A percentile compares a stretch with the other conserved stretches of the same genome.
Conservation (phyloP, 2,329 filamentous ascomycete genomes). For the Colletotrichum aenigma region DNA sequence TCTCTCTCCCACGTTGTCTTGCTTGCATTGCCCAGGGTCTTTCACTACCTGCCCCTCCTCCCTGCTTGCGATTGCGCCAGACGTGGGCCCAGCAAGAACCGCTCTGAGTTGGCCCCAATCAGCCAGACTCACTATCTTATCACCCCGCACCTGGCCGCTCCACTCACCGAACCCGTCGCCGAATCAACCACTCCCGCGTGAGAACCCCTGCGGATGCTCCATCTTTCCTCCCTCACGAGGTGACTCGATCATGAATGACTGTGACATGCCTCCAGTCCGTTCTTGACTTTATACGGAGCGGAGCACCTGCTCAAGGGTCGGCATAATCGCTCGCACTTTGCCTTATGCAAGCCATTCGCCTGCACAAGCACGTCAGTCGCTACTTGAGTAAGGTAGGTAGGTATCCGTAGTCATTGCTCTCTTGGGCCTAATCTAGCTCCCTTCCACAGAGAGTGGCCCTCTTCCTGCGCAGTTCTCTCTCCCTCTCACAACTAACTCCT, state of each 20-base stretch:
- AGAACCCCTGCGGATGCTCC: neutral
- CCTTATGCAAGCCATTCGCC: neutral
- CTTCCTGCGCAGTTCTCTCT: neutral
- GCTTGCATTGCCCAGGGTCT: neutral
- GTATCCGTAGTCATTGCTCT: neutral
- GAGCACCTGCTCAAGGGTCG: neutral
- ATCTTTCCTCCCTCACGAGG: neutral
- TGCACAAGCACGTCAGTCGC: neutral
- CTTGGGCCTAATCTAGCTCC: neutral
- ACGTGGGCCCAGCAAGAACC: neutral
- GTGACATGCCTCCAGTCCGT: neutral
- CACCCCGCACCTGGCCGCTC: constrained; percentile 12
- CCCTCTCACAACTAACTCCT: neutral
- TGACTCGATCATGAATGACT: neutral
- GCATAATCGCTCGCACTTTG: neutral
- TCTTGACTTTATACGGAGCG: neutral
- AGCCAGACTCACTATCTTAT: constrained; percentile 15
- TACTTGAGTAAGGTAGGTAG: neutral
- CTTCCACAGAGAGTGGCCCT: neutral
- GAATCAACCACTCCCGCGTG: constrained; percentile 8
- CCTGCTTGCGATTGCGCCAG: neutral
- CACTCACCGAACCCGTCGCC: constrained; percentile 8
- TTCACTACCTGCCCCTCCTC: neutral
- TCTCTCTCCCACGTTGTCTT: neutral
- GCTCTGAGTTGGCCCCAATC: constrained; percentile 19